Percentiles rank a stretch among this genome's conserved stretches.
Conservation (phyloP, 2,329 filamentous ascomycete genomes). For the Fusarium devonianum region DNA sequence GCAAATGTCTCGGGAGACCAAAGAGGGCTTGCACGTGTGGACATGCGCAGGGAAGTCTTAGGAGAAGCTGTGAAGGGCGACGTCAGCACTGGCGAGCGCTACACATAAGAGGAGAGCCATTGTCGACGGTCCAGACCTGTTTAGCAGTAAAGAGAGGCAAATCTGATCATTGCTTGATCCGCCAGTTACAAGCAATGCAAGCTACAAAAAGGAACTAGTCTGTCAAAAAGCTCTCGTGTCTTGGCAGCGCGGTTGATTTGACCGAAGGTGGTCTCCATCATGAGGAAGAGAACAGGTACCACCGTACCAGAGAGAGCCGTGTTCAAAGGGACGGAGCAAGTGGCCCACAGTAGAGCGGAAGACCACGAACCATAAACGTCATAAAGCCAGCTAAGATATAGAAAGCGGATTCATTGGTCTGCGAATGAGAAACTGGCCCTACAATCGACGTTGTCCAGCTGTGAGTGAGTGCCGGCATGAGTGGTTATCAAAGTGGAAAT, state of each 20-base stretch:
- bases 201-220: too few species aligned
- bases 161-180: background rate
- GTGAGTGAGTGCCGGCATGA: slow-evolving; percentile 34
- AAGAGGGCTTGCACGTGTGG: slow-evolving; percentile 10
- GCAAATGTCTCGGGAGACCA: background rate
- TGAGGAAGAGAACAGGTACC: slow-evolving; percentile 2
- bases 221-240: too few species aligned
- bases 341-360: too few species aligned
- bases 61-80: too few species aligned
- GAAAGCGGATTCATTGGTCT: background rate
- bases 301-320: slow-evolving; percentile 2
- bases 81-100: too few species aligned
- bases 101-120: slow-evolving; percentile 3
- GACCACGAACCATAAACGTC: background rate
- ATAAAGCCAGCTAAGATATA: background rate
- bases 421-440: slow-evolving; percentile 2
- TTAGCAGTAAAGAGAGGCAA: background rate
- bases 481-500: slow-evolving; percentile 33
- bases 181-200: too few species aligned
- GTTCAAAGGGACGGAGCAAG: background rate
- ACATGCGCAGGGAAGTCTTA: too few species aligned
- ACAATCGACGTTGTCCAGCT: slow-evolving; percentile 2
- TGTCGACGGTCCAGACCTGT: slow-evolving; percentile 4
- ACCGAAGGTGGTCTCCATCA: too few species aligned
- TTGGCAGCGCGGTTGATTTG: too few species aligned